Evolutionary conservation across 176 grass and related monocot genomes (phyloP).

Genomic region (Pharus latifolius): DNA sequence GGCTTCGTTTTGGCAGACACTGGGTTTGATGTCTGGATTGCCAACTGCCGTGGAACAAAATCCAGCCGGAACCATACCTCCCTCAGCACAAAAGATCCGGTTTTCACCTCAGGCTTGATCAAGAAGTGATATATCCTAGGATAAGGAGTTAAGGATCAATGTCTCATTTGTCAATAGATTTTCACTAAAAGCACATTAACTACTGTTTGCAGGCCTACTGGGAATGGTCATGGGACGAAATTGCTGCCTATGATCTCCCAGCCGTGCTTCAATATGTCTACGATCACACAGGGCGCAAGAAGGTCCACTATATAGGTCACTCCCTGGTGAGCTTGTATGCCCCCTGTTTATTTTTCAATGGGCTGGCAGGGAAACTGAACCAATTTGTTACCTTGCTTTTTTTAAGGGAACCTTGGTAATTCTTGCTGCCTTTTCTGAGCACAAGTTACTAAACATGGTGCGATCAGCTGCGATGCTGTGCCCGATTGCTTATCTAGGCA

Average conservation of each 20-base stretch:
- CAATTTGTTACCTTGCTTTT: neutral
- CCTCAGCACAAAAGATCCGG: slow-evolving; percentile 28
- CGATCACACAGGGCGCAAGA: slow-evolving; percentile 27
- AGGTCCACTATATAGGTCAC: slow-evolving; percentile 46
- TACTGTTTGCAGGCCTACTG: slow-evolving; percentile 38
- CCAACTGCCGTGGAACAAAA: slow-evolving; percentile 51
- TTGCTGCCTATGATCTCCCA: slow-evolving; percentile 51
- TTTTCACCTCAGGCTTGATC: slow-evolving; percentile 12
- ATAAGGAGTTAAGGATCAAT: too few species aligned
- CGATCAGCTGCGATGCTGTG: slow-evolving; percentile 50
- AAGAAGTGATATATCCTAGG: neutral
- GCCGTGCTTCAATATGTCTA: slow-evolving; percentile 36
- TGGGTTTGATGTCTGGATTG: slow-evolving; percentile 62
- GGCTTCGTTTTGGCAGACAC: slow-evolving; percentile 44
- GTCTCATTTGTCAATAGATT: neutral
- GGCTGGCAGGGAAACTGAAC: neutral
- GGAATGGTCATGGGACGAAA: slow-evolving; percentile 50
- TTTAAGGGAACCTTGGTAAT: slow-evolving; percentile 50
- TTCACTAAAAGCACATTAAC: neutral
- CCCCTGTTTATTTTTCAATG: neutral
- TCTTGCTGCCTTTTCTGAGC: slow-evolving; percentile 45
- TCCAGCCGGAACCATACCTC: slow-evolving; percentile 38
- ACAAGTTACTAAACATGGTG: slow-evolving; percentile 32
- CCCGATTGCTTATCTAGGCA: slow-evolving; percentile 40
- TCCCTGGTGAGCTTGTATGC: slow-evolving; percentile 28